Base-by-base conservation (phyloP, 441 rosid species). In the Heliophila coronopifolia region DNA sequence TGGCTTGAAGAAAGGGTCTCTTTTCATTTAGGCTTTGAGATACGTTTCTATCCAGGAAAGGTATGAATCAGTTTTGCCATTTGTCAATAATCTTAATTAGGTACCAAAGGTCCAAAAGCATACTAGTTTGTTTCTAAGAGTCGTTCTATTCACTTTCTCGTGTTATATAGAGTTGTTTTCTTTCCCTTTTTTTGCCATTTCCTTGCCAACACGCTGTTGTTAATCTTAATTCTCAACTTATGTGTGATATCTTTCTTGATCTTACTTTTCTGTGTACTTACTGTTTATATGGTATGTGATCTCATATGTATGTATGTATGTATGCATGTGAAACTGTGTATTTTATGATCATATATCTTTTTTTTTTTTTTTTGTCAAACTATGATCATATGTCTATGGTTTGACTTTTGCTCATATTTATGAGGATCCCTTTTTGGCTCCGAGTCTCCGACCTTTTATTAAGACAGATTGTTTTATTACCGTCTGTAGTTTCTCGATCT, bases 1-100 rank as follows among this genome's bases (percentile, higher is more conserved):
- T 92, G 98, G 98, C 83, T 92, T 62, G 61, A 79, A 50, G 89
- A 85, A 55, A 77, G 99, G 76, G 64, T 70, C 50, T 63, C 79
- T 0, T 92, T 83, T 43, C 42, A 10, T 3, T 55, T 79, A 22
- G 39, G 35, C 41, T 88, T 88, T 61, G 22, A 52, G 40, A 80
- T 92, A 23, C 69, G 60, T 7, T 88, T 88, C 66, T 92, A 92
- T 69, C 85, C 96, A 30, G 95, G 64, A 40, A 92, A 83, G 95
- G 98, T 88, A 73, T 43, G 10, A 0, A 18, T 55, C 35, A 11
- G 6, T 22, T 54, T 48, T n/a, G 0, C 8, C 50, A 20, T 37
- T 41, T 14, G 6, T 46, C 15, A 20, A 25, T 7, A 17, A 13
- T 37, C 40, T 61, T 13, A 20, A 34, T 39, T 23, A 4, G 43